A percentile compares a stretch with the other conserved stretches of the same genome.
These are phyloP conservation scores for Exutisphaerella laricina DNA, from an alignment of 2,329 filamentous ascomycete genomes.

Conservation along the genomic window DNA sequence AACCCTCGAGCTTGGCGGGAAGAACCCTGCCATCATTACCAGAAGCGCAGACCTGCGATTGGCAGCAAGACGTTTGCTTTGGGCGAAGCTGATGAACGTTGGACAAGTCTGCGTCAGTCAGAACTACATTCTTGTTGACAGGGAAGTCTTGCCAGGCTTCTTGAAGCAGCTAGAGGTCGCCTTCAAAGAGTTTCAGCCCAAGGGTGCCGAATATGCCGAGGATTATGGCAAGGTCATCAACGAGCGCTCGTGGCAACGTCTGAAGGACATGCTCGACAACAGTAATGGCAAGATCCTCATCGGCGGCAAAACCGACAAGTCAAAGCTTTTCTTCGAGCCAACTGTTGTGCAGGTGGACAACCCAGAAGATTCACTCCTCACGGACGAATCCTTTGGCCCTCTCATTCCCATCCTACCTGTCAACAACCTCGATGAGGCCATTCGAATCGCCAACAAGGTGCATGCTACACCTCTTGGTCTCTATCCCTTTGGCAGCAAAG, in stretches of 20 bases:
- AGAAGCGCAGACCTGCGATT: conserved; percentile 73
- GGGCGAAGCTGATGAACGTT: conserved; percentile 80
- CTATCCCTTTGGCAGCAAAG: conserved; percentile 77
- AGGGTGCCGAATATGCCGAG: conserved; percentile 69
- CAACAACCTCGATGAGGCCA: conserved; percentile 76
- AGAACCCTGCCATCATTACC: conserved; percentile 87
- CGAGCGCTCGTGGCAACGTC: conserved; percentile 66
- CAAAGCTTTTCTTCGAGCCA: conserved; percentile 78
- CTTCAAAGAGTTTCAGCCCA: conserved; percentile 73
- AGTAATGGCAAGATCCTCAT: conserved; percentile 78
- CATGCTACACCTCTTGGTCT: conserved; percentile 78
- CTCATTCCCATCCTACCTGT: conserved; percentile 77
- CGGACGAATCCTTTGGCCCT: conserved; percentile 88
- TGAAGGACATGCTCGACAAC: conserved; percentile 87
- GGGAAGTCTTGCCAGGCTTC: conserved; percentile 58
- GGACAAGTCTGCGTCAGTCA: conserved; percentile 91
- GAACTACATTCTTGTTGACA: conserved; percentile 85
- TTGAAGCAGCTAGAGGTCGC: conserved; percentile 65
- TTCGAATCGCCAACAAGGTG: conserved; percentile 71
- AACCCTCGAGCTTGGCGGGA: conserved; percentile 81
- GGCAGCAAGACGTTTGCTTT: conserved; percentile 77
- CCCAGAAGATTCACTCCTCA: conserved; percentile 68
- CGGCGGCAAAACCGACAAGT: conserved; percentile 76
- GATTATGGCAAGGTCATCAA: conserved; percentile 82
- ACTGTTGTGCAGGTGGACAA: conserved; percentile 83